A percentile compares a stretch with the other conserved stretches of the same genome.
phyloP scores from a whole-genome alignment of 441 rosid genomes.

The Aquilaria agallochum region DNA sequence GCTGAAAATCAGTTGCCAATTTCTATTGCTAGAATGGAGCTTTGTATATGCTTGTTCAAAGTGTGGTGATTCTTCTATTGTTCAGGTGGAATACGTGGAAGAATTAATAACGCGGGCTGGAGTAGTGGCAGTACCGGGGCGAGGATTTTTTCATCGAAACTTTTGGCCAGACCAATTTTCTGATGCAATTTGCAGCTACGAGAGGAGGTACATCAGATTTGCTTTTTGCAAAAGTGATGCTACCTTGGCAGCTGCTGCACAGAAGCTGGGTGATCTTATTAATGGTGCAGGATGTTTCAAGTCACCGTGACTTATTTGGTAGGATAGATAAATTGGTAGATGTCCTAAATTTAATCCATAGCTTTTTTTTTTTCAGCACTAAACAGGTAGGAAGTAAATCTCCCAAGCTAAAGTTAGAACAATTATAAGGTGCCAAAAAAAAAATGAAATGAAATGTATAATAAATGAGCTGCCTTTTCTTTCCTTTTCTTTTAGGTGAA shows the following conservation, averaged over 20 bases:
- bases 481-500: too few relatives aligned
- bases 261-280: conserved; percentile 27
- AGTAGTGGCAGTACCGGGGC: conserved; percentile 61
- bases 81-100: conserved; percentile 51
- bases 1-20: not conserved
- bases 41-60: not conserved
- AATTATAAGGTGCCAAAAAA: not conserved
- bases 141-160: conserved; percentile 46
- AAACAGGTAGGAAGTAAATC: not conserved
- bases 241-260: conserved; percentile 44
- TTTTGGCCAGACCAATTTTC: conserved; percentile 11
- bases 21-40: not conserved
- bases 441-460: not conserved
- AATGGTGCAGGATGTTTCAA: conserved; percentile 16
- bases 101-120: conserved; percentile 48
- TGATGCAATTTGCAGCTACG: conserved; percentile 10
- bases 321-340: not conserved
- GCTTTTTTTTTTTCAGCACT: not conserved
- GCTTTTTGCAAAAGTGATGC: conserved; percentile 56
- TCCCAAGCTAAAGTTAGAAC: not conserved
- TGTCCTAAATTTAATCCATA: too few relatives aligned
- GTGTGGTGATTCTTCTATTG: not conserved
- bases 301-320: conserved; percentile 9
- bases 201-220: conserved; percentile 46
- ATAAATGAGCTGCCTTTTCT: too few relatives aligned